phyloP scores from a whole-genome alignment of 768 basidiomycete genomes.

The Gelatoporia subvermispora region DNA sequence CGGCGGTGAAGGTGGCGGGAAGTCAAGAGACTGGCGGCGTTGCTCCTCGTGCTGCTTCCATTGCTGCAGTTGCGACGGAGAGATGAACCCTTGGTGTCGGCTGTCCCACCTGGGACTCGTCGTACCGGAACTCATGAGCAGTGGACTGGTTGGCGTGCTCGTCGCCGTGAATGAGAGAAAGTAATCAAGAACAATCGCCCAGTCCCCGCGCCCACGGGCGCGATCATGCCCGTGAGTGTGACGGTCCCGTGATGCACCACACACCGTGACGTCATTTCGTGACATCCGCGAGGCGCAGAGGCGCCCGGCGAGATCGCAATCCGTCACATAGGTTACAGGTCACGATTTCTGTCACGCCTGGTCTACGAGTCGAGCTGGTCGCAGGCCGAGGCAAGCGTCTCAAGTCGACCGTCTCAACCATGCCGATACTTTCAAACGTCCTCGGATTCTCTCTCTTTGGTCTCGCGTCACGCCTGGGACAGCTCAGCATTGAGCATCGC shows the following conservation, averaged over 20 bases:
- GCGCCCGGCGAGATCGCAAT: no score
- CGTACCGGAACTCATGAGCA: conserved; percentile 6
- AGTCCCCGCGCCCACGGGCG: no score
- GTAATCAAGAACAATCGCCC: not conserved
- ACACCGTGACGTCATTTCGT: not conserved
- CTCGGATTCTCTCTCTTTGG: conserved; percentile 80
- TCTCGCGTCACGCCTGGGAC: conserved; percentile 77
- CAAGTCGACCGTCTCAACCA: conserved; percentile 21
- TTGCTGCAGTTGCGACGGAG: conserved; percentile 31
- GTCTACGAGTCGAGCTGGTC: not conserved
- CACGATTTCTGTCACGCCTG: no score
- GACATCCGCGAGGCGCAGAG: no score
- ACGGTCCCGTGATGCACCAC: not conserved
- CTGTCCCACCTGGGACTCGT: conserved; percentile 32
- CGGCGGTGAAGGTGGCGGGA: conserved; percentile 13
- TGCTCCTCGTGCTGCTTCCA: conserved; percentile 25
- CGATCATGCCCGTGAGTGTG: no score
- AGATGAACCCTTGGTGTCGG: conserved; percentile 32
- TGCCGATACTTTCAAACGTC: conserved; percentile 65
- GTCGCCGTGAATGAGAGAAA: not conserved
- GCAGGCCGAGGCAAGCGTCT: not conserved
- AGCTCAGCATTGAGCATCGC: conserved; percentile 80
- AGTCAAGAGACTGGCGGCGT: conserved; percentile 16
- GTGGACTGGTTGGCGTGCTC: not conserved
- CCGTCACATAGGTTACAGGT: no score